Base-by-base conservation (phyloP, 1,284 basidiomycete species). In the Nidula niveotomentosa region DNA sequence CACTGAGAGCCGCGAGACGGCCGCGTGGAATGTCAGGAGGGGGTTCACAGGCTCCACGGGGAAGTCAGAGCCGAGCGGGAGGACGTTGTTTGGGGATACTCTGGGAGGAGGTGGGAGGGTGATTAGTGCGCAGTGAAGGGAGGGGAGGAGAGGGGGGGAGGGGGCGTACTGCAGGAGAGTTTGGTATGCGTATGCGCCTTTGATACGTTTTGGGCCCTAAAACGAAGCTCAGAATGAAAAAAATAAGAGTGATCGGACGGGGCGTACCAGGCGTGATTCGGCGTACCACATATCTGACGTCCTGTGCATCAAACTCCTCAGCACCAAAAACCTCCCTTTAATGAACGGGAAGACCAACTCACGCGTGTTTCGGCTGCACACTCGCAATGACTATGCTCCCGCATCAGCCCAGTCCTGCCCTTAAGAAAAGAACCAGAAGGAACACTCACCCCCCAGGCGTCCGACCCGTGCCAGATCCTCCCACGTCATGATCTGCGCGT, bases 221-320 rank as follows among this genome's bases (percentile, higher is more conserved):
- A n/a, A 6, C 49, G 17, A 47, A 51, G 44, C 48, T 49, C 18
- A 8, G 39, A 9, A 49, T 36, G 30, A 17, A 18, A 17, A 18
- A 34, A 10, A n/a, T 23, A n/a, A 18, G 10, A 10, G 3, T 15
- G 23, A 1, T 34, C 48, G 7, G 12, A 54, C 8, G 36, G 33
- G 3, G 67, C 78, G 50, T 65, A 90, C 91, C 58, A 96, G 70
- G 54, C 93, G 83, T 17, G 69, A 76, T 67, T 95, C 91, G 0
- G 92, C 93, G 62, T 96, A 97, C 73, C 84, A 83, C 94, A 97
- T 96, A 66, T 97, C 93, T 53, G 86, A 92, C 44, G 91, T 93
- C 17, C 85, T 90, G 60, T n/a, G 15, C 36, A 48, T 8, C 6
- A 50, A 50, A 53, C 48, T 44, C 18, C 45, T 23, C 23, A 12